Evolutionary conservation across 768 basidiomycete species (phyloP).

Genomic region (Tulasnella sp.): DNA sequence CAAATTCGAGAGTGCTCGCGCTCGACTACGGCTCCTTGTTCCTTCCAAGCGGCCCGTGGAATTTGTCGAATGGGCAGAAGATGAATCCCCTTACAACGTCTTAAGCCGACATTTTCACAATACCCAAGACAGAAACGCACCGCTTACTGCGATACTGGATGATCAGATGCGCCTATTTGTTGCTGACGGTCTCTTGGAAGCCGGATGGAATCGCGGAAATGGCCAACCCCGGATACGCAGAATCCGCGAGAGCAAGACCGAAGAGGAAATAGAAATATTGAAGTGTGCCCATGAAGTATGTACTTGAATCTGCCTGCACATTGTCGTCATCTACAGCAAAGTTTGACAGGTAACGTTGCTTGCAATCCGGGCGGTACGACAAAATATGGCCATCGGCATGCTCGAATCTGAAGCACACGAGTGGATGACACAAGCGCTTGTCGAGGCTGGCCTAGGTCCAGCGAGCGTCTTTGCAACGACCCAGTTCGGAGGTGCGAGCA

Average conservation of each 20-base stretch:
- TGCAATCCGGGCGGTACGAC: constrained; percentile 62
- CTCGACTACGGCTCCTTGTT: constrained; percentile 51
- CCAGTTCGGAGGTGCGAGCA: constrained; percentile 69
- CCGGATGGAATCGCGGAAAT: constrained; percentile 42
- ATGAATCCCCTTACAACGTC: constrained; percentile 58
- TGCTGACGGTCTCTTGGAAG: constrained; percentile 55
- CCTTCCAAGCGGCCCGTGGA: constrained; percentile 42
- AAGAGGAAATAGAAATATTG: constrained; percentile 63
- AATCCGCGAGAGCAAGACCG: constrained; percentile 70
- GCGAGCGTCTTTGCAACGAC: constrained; percentile 43
- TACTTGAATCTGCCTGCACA: background rate
- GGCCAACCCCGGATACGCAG: constrained; percentile 52
- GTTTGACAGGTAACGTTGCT: constrained; percentile 65
- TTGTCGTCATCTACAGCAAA: background rate
- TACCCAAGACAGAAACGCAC: constrained; percentile 28
- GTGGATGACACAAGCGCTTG: constrained; percentile 56
- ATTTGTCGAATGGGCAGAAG: constrained; percentile 51
- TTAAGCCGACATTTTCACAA: constrained; percentile 39
- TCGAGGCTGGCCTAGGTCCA: constrained; percentile 53
- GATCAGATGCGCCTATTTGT: constrained; percentile 59
- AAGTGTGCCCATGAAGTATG: constrained; percentile 75
- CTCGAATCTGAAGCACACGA: constrained; percentile 62
- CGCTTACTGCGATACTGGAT: constrained; percentile 55
- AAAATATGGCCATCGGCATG: constrained; percentile 63
- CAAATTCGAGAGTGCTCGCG: constrained; percentile 68